Percentiles rank a stretch among this genome's conserved stretches.
These are phyloP conservation scores for Fraxinus sp. DNA, from an alignment of 305 asterid genomes.

Conservation along the genomic window DNA sequence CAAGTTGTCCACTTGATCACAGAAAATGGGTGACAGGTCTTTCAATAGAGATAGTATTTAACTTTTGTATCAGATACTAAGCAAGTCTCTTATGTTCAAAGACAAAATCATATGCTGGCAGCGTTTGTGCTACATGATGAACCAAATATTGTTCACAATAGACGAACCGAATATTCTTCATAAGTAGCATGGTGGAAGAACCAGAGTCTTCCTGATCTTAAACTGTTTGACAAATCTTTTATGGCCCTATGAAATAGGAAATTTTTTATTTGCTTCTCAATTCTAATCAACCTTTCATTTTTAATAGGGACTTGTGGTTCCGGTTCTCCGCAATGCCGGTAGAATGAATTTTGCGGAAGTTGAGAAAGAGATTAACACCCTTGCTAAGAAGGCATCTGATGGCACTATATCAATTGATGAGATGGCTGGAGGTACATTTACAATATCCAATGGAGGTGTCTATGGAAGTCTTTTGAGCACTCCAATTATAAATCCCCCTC, in stretches of 20 bases:
- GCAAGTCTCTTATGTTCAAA: neutral
- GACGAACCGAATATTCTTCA: neutral
- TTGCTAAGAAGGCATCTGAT: constrained; percentile 84
- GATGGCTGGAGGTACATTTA: constrained; percentile 98
- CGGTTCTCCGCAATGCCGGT: constrained; percentile 88
- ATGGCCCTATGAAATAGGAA: neutral
- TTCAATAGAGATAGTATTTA: neutral
- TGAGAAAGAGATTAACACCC: constrained; percentile 78
- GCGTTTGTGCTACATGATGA: neutral
- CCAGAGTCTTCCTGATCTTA: no score
- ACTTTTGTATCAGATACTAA: neutral
- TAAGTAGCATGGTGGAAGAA: neutral
- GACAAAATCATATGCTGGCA: neutral
- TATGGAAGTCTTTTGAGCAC: constrained; percentile 98
- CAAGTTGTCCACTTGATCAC: neutral
- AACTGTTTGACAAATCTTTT: neutral
- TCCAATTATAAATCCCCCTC: constrained; percentile 98
- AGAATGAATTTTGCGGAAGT: constrained; percentile 93
- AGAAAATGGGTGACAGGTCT: neutral
- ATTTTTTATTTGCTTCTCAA: constrained; percentile 1
- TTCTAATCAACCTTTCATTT: neutral
- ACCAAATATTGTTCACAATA: neutral
- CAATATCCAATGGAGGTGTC: constrained; percentile 97
- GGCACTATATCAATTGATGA: constrained; percentile 95
- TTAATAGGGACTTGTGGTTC: constrained; percentile 94